phyloP scores from a whole-genome alignment of 1,284 basidiomycete species.

The Leccinum solheimii region DNA sequence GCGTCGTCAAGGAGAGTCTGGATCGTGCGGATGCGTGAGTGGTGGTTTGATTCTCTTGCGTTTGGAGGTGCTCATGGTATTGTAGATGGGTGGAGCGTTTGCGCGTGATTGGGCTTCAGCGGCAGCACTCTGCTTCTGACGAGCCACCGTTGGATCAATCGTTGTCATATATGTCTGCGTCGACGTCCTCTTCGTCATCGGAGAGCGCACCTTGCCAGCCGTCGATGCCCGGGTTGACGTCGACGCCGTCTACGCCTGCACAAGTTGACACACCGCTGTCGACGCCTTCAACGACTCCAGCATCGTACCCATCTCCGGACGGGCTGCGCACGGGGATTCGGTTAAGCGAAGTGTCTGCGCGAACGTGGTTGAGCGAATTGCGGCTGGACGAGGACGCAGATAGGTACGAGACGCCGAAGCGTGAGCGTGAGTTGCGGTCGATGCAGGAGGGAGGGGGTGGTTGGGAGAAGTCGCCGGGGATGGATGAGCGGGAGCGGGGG shows the following conservation, averaged over 20 bases:
- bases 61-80: constrained; percentile 3
- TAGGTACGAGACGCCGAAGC: constrained; percentile 31
- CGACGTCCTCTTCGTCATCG: not conserved
- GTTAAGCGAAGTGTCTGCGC: constrained; percentile 30
- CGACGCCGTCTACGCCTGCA: constrained; percentile 34
- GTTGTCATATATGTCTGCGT: not conserved
- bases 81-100: constrained; percentile 77
- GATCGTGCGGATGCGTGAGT: constrained; percentile 86
- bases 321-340: constrained; percentile 27
- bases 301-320: constrained; percentile 29
- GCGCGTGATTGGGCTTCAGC: constrained; percentile 72
- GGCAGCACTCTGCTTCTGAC: constrained; percentile 34
- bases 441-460: constrained; percentile 14
- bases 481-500: not conserved
- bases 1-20: constrained; percentile 84
- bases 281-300: constrained; percentile 28
- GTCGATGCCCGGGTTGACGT: constrained; percentile 32
- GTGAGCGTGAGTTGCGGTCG: constrained; percentile 6
- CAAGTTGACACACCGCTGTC: constrained; percentile 28
- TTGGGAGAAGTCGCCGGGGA: not conserved
- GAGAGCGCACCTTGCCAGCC: constrained; percentile 10
- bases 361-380: constrained; percentile 32
- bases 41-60: not conserved
- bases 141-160: constrained; percentile 15
- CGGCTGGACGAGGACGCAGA: constrained; percentile 26